Conservation (phyloP, 169 alveolate species). For the Babesia ovis region DNA sequence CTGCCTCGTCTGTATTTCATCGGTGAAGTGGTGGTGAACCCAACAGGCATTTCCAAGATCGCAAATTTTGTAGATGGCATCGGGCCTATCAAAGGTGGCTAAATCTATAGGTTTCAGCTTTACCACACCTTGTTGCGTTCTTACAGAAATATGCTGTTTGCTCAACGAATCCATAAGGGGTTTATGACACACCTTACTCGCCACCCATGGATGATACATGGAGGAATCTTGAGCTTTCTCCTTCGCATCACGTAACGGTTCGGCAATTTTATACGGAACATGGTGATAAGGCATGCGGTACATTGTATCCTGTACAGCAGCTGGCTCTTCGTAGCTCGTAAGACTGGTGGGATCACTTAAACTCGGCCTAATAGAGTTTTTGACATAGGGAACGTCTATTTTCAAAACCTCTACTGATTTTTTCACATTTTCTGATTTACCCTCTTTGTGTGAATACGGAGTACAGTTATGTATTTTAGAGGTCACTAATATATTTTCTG, state of each 20-base stretch:
- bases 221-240: neutral
- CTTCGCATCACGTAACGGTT: constrained; percentile 9
- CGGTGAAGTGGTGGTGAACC: constrained; percentile 94
- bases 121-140: constrained; percentile 68
- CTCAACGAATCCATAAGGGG: neutral
- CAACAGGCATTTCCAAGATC: constrained; percentile 99
- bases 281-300: constrained; percentile 71
- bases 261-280: constrained; percentile 37
- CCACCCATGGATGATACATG: constrained; percentile 53
- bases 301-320: constrained; percentile 75
- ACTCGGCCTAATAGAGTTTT: constrained; percentile 65
- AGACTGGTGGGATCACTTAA: constrained; percentile 73
- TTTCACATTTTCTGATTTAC: constrained; percentile 1
- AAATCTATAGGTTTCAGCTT: constrained; percentile 71
- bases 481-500: constrained; percentile 93
- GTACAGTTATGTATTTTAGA: constrained; percentile 43
- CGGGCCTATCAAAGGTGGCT: constrained; percentile 71
- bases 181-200: constrained; percentile 9
- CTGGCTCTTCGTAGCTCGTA: constrained; percentile 69
- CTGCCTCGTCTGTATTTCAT: constrained; percentile 96
- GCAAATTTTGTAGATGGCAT: constrained; percentile 88
- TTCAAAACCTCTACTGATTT: neutral
- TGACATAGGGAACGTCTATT: constrained; percentile 60
- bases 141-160: constrained; percentile 49
- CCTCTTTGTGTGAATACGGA: constrained; percentile 1